These are phyloP conservation scores for Talaromyces funiculosus DNA, from an alignment of 2,329 filamentous ascomycete genomes.

Conservation along the genomic window DNA sequence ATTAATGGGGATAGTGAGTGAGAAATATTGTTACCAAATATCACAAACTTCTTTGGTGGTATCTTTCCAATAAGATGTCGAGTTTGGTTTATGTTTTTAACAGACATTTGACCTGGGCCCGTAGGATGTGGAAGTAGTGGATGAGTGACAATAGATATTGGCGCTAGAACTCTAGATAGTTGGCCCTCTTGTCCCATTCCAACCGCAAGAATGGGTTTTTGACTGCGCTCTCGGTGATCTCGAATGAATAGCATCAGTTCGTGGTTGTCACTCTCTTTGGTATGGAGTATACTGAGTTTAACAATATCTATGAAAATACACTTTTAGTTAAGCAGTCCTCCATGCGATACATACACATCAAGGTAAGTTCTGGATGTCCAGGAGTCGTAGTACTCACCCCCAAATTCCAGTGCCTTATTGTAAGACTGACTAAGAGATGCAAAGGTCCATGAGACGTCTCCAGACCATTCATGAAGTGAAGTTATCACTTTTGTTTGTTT, in stretches of 20 bases:
- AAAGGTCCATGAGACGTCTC: not conserved
- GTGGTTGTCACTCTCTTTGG: not conserved
- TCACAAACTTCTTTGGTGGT: not conserved
- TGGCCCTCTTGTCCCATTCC: not conserved
- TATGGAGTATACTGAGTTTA: not conserved
- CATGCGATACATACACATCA: not conserved
- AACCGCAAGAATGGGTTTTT: constrained; percentile 1
- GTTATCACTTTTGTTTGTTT: not conserved
- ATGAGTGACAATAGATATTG: constrained; percentile 3
- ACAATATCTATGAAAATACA: not conserved
- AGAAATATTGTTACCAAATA: constrained; percentile 18
- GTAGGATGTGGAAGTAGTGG: not conserved
- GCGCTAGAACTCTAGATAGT: not conserved
- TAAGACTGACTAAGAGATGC: not conserved
- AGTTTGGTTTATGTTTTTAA: not conserved
- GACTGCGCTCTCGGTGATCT: not conserved
- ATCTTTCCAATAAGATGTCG: constrained; percentile 1
- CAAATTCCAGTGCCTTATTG: not conserved
- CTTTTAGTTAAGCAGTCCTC: not conserved
- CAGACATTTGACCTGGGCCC: not conserved
- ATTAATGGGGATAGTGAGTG: constrained; percentile 19
- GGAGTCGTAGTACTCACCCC: not conserved
- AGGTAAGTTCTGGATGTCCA: not conserved
- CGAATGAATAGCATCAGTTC: constrained; percentile 1
- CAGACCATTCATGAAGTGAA: not conserved